phyloP scores from a whole-genome alignment of 2,329 filamentous ascomycete genomes.

The Ophiostoma himal-ulmi region DNA sequence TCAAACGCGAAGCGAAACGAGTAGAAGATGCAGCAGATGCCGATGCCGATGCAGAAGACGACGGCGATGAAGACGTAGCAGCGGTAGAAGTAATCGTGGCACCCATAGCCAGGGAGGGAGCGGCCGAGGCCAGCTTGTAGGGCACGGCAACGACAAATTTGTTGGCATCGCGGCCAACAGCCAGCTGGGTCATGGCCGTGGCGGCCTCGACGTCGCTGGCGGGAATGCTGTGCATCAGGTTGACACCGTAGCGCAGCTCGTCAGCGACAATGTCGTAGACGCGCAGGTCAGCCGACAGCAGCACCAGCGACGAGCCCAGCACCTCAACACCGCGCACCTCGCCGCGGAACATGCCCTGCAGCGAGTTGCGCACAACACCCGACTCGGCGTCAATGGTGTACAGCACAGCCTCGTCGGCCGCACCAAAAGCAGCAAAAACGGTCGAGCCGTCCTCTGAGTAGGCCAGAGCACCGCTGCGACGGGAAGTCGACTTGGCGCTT shows the following conservation, averaged over 20 bases:
- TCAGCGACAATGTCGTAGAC: slow-evolving; percentile 84
- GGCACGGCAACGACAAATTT: slow-evolving; percentile 60
- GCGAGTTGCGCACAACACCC: slow-evolving; percentile 59
- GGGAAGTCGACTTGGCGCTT: slow-evolving; percentile 31
- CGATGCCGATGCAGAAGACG: background rate
- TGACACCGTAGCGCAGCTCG: slow-evolving; percentile 61
- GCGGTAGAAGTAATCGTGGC: background rate
- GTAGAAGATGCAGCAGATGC: background rate
- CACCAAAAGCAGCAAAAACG: slow-evolving; percentile 61
- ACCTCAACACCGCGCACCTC: slow-evolving; percentile 64
- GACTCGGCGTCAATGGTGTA: slow-evolving; percentile 70
- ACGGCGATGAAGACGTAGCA: background rate
- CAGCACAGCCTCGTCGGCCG: slow-evolving; percentile 55
- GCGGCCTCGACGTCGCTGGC: slow-evolving; percentile 24
- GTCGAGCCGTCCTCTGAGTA: slow-evolving; percentile 83
- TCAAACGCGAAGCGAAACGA: slow-evolving; percentile 48
- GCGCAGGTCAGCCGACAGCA: slow-evolving; percentile 65
- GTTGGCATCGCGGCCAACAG: slow-evolving; percentile 61
- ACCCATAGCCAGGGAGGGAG: background rate
- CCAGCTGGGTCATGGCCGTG: slow-evolving; percentile 55
- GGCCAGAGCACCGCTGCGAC: slow-evolving; percentile 57
- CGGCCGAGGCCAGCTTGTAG: slow-evolving; percentile 22
- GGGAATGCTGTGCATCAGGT: slow-evolving; percentile 43
- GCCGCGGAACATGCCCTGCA: slow-evolving; percentile 62
- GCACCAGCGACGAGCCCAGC: slow-evolving; percentile 66